Conservation (phyloP, 176 grass and related monocot species). For the Microstegium vimineum region DNA sequence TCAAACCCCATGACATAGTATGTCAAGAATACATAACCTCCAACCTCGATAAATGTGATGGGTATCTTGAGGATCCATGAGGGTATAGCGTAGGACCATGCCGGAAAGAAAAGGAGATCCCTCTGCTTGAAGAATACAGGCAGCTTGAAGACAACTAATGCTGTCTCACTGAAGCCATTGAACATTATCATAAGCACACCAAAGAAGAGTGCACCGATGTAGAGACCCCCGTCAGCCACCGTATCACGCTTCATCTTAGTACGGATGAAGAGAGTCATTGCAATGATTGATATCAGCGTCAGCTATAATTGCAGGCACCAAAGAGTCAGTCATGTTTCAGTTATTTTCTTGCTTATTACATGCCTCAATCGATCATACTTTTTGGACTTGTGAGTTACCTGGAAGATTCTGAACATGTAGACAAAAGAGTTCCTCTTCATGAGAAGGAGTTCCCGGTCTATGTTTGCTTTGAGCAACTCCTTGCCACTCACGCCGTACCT, state of each 20-base stretch:
- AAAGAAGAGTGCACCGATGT: constrained; percentile 66
- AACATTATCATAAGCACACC: too few species aligned
- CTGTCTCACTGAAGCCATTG: constrained; percentile 73
- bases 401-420: constrained; percentile 74
- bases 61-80: constrained; percentile 90
- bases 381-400: constrained; percentile 39
- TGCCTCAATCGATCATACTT: neutral
- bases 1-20: constrained; percentile 95
- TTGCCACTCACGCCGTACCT: constrained; percentile 61
- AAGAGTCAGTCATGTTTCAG: constrained; percentile 9
- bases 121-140: constrained; percentile 96
- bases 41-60: constrained; percentile 73
- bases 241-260: constrained; percentile 61
- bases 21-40: constrained; percentile 63
- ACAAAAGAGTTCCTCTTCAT: constrained; percentile 99
- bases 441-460: constrained; percentile 70
- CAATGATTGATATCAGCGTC: constrained; percentile 46
- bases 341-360: neutral
- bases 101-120: constrained; percentile 86
- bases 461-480: constrained; percentile 77
- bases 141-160: constrained; percentile 63
- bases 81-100: constrained; percentile 84
- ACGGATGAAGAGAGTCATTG: constrained; percentile 86
- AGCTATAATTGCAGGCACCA: constrained; percentile 46
- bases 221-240: constrained; percentile 40